Evolutionary conservation across 208 protist species (phyloP).

Genomic region (Naegleria lovaniensis): DNA sequence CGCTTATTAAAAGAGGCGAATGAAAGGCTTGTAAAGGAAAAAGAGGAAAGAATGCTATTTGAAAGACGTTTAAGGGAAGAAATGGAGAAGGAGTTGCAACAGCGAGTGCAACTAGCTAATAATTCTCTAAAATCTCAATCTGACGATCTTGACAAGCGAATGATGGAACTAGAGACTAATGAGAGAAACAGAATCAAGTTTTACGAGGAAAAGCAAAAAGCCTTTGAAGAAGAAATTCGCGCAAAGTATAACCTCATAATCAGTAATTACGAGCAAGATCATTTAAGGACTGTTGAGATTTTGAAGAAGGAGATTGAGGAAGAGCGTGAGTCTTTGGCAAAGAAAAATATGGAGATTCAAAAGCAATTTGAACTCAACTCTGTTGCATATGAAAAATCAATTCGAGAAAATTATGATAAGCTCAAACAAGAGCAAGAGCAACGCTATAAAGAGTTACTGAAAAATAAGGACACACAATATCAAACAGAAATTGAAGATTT

Average conservation of each 20-base stretch:
- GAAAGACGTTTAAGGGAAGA: background rate
- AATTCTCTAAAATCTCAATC: background rate
- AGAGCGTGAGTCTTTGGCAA: background rate
- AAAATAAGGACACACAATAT: background rate
- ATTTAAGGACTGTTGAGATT: background rate
- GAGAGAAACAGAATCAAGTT: slow-evolving; percentile 1
- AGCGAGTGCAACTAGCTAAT: background rate
- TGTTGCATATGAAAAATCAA: background rate
- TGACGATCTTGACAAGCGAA: background rate
- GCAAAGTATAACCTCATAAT: background rate
- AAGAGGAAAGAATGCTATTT: background rate
- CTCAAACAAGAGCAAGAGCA: background rate
- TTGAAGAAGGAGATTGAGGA: background rate
- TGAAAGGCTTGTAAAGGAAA: background rate
- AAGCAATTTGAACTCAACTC: background rate
- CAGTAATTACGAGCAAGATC: background rate
- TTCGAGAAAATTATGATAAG: slow-evolving; percentile 16
- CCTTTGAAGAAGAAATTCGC: background rate
- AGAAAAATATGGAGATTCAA: background rate
- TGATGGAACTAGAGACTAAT: background rate
- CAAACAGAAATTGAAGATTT: background rate
- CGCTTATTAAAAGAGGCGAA: background rate
- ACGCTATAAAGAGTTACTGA: background rate
- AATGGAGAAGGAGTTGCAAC: slow-evolving; percentile 11
- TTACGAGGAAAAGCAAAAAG: background rate